phyloP scores from a whole-genome alignment of 257 asterid species.

The Solanum verrucosum region DNA sequence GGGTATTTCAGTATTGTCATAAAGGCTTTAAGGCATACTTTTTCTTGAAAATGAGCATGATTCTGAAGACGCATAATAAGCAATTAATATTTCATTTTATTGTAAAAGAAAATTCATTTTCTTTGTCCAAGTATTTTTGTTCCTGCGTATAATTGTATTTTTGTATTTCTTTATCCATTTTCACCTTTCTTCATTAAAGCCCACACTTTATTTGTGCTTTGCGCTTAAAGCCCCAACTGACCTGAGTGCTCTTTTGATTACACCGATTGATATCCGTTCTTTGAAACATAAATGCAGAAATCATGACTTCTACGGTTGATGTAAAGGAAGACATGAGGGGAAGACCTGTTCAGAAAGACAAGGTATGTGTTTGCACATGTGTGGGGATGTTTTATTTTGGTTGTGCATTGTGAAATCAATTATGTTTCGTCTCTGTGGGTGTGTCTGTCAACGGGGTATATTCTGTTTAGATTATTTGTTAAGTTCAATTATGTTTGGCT shows the following conservation, averaged over 20 bases:
- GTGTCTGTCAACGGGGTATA: background rate
- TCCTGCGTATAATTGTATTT: background rate
- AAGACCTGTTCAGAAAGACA: conserved; percentile 71
- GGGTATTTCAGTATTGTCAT: background rate
- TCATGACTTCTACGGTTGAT: conserved; percentile 79
- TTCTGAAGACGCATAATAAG: background rate
- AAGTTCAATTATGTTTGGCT: background rate
- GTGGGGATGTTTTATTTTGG: background rate
- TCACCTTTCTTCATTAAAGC: background rate
- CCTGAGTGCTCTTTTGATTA: background rate
- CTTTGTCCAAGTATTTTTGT: background rate
- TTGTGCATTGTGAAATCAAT: background rate
- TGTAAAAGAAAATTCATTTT: background rate
- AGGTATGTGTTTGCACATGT: conserved; percentile 24
- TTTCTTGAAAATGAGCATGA: background rate
- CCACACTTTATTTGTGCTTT: background rate
- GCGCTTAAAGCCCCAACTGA: background rate
- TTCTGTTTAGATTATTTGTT: background rate
- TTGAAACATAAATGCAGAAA: conserved; percentile 29
- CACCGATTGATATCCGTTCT: background rate
- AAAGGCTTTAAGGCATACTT: background rate
- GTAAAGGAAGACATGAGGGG: conserved; percentile 74
- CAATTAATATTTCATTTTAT: background rate
- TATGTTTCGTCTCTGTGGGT: background rate
- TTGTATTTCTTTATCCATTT: background rate